Evolutionary conservation across 768 basidiomycete species (phyloP), one percentile per base, ranked within the genome.

Genomic region (Favolaschia claudopus): DNA sequence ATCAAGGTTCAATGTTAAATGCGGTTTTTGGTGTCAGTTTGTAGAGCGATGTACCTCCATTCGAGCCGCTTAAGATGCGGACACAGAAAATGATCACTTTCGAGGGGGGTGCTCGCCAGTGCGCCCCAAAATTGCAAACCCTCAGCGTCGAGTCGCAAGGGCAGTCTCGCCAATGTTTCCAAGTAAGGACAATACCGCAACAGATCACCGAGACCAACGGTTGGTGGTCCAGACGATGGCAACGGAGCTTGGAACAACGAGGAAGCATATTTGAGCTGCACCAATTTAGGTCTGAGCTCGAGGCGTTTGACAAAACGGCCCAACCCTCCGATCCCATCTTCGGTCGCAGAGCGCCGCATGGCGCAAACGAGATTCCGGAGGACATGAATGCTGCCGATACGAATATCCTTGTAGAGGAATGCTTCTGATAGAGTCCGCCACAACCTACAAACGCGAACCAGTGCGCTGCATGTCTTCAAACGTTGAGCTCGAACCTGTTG

Each of bases 391-490:
- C 20, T 47, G 28, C 17, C 14, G 6, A 62, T 13, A 20, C 55
- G 48, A 12, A 62, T 55, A 40, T 62, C 48, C 29, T 47, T 20
- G 31, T 62, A 57, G 24, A 62, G 24, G 22, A 62, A 62, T 32
- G 56, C 55, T 17, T 56, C 60, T 20, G 42, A 28, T 1, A 62
- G 42, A 1, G 49, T 47, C 33, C 45, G 38, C 55, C 54, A 57
- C 9, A 47, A 20, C n/a, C 25, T 37, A 28, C 55, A 62, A 15
- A 62, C 60, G 29, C 49, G 42, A 34, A 57, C 22, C 4, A 62
- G 48, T 32, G 60, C 34, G n/a, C 51, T 24, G 28, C 54, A 55
- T n/a, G 40, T 55, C 19, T 46, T 36, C 24, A 61, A 47, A 20
- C 53, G 47, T 10, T 49, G 28, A 2, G 60, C 33, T 27, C 50